A percentile compares a stretch with the other conserved stretches of the same genome.
phyloP scores from a whole-genome alignment of 225 moss, liverwort and hornwort species.

The Marchantia polymorpha region DNA sequence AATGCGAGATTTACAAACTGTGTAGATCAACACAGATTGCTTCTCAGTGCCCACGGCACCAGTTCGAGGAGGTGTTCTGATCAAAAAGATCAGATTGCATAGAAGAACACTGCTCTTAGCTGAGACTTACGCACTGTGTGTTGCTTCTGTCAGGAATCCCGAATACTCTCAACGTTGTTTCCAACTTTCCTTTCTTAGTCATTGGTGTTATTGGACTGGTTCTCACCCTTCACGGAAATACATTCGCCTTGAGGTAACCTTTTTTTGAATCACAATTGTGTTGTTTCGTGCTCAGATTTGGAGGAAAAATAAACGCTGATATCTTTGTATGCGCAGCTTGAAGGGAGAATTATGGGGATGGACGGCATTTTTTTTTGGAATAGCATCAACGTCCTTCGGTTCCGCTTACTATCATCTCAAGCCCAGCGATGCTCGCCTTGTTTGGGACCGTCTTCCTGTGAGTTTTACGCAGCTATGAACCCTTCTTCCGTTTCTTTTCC shows the following conservation, averaged over 20 bases:
- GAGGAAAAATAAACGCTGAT: not conserved
- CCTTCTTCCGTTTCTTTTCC: not conserved
- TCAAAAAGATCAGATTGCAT: not conserved
- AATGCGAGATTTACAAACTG: not conserved
- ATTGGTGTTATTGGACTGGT: slow-evolving; percentile 89
- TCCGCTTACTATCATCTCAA: slow-evolving; percentile 95
- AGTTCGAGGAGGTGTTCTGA: not conserved
- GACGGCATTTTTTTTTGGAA: slow-evolving; percentile 81
- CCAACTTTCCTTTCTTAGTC: slow-evolving; percentile 96
- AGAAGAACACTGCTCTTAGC: not conserved
- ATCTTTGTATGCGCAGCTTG: slow-evolving; percentile 49
- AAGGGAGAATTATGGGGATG: slow-evolving; percentile 89
- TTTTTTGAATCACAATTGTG: not conserved
- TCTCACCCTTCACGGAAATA: slow-evolving; percentile 76
- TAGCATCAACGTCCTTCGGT: slow-evolving; percentile 79
- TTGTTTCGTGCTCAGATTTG: not conserved
- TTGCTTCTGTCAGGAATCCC: slow-evolving; percentile 57
- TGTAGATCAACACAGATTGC: not conserved
- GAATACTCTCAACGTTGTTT: slow-evolving; percentile 89
- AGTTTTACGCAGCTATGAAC: slow-evolving; percentile 25
- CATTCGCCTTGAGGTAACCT: slow-evolving; percentile 76
- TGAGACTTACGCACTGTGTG: not conserved
- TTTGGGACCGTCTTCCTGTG: slow-evolving; percentile 97
- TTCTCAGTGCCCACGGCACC: not conserved
- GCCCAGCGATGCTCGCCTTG: slow-evolving; percentile 77